Base-by-base conservation (phyloP, 2,329 filamentous ascomycete genomes). In the Ophiostoma sp. region DNA sequence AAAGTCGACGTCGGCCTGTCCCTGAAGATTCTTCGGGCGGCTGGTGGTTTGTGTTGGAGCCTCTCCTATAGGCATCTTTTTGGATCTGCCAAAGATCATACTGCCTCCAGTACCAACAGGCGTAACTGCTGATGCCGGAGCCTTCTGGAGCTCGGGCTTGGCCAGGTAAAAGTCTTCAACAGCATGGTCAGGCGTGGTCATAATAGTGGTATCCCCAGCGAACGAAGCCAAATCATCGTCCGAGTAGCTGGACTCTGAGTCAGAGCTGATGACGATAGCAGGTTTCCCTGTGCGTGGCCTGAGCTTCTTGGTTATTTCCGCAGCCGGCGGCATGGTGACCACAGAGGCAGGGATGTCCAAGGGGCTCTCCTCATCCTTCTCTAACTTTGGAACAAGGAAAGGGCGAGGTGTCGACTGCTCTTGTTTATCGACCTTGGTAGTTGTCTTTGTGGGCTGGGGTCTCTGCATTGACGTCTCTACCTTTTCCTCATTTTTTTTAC, bases 231-330 rank as follows among this genome's bases (percentile, higher is more conserved):
- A 41, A 17, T 67, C 52, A 1, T 67, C 67, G 1, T 70, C 64
- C 1, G 67, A 54, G 1, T 41, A 57, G 33, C 67, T 69, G 67
- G 64, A 39, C 4, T 65, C 65, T 10, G 36, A 5, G 23, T 72
- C 71, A 0, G 71, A 72, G 57, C 71, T 72, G 65, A 72, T 72
- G 39, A 72, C 41, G 48, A 72, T 72, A 10, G 71, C 52, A 1
- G 20, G 65, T 31, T 68, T 69, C 15, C 69, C 65, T 20, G 65
- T n/a, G 20, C 71, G 71, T 0, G 69, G 67, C 1, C 69, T 44
- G 10, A 72, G 71, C 27, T 69, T 72, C 69, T 68, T 70, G 23
- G 67, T 64, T 1, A 68, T 44, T 13, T 60, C 48, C 36, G 65
- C 52, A 7, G 5, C 10, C 4, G 57, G 33, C 10, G 27, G 7